Base-by-base conservation (phyloP, 345 rosid species). In the Heritiera littoralis region DNA sequence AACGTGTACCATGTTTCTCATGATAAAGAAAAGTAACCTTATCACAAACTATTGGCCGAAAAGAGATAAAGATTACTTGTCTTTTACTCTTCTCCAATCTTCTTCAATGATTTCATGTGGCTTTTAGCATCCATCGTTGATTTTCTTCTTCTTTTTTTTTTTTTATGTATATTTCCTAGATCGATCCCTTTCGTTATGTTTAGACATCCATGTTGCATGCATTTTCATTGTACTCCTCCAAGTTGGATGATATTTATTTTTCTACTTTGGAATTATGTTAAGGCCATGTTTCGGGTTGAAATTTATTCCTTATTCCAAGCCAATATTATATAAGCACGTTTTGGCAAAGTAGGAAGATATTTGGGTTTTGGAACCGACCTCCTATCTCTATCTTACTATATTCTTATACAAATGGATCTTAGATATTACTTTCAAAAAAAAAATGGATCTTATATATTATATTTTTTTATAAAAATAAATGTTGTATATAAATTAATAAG, bases 151-250 rank as follows among this genome's bases (percentile, higher is more conserved):
- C 28, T 70, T 12, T 9, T 17, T 15, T 59, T 1, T 4, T 5
- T 6, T 41, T 43, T 40, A 15, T 9, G 3, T 12, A 70, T 20
- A 35, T 77, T 48, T 67, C 43, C n/a, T 52, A 30, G 43, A 11
- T 63, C 3, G n/a, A 69, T 75, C 9, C 46, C 63, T 70, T 79
- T 65, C 80, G 46, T 55, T 52, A 35, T 76, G 75, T 18, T 76
- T 13, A 71, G n/a, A 46, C 74, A 18, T 46, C 51, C 49, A 0
- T 45, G 54, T 9, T 13, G 0, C 23, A 17, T 7, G 20, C 20
- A 17, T 15, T 7, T 15, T 18, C 7, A 1, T 7, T 17, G 0
- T 1, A 28, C 38, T 40, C 46, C 28, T 17, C 43, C 28, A 38
- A 66, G 2, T 35, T 35, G 69, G 69, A 35, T 9, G 69, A 35